phyloP scores from a whole-genome alignment of 2,329 filamentous ascomycete species.

The Penicillium janthinellum region DNA sequence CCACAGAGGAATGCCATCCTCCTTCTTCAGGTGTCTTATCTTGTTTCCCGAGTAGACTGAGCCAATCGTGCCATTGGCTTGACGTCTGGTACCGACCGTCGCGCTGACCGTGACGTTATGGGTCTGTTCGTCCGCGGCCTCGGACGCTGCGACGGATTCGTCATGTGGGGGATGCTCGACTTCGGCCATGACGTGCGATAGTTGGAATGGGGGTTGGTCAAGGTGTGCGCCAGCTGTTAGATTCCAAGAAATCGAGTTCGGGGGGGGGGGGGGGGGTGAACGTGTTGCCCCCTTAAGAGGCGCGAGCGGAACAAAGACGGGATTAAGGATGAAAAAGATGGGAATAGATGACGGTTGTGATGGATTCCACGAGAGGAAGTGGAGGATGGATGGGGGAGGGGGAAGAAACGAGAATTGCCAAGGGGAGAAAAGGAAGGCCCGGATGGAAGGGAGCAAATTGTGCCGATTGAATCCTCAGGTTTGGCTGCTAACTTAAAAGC shows the following conservation, averaged over 20 bases:
- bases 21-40: conserved; percentile 67
- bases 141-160: conserved; percentile 40
- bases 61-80: conserved; percentile 66
- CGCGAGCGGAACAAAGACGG: conserved; percentile 14
- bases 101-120: conserved; percentile 42
- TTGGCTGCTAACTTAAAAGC: not conserved
- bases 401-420: conserved; percentile 11
- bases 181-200: conserved; percentile 35
- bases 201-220: conserved; percentile 9
- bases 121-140: conserved; percentile 40
- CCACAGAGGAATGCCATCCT: conserved; percentile 67
- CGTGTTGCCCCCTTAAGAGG: conserved; percentile 22
- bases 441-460: conserved; percentile 16
- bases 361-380: not conserved
- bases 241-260: conserved; percentile 9
- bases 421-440: conserved; percentile 12
- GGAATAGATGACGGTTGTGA: conserved; percentile 1
- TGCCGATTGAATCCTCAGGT: conserved; percentile 20
- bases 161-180: conserved; percentile 37
- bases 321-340: conserved; percentile 5
- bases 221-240: conserved; percentile 5
- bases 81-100: conserved; percentile 57
- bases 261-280: conserved; percentile 7
- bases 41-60: conserved; percentile 70
- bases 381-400: conserved; percentile 14